Base-by-base conservation (phyloP, 2,329 filamentous ascomycete genomes). In the Cytospora piceae region DNA sequence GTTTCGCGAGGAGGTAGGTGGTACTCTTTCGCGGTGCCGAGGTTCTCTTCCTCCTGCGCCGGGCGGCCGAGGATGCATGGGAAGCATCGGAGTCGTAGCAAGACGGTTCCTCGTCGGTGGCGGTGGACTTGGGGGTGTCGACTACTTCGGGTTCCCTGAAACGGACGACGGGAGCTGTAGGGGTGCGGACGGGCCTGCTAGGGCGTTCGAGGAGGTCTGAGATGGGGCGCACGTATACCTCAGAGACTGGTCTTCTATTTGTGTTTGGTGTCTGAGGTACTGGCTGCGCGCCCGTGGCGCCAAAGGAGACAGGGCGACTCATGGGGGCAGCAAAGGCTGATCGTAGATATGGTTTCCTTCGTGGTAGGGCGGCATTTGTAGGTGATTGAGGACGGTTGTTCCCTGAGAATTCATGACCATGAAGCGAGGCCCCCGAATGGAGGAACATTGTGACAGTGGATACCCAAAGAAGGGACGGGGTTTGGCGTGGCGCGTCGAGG, bases 1-100 rank as follows among this genome's bases (percentile, higher is more conserved):
- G 90, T 69, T 90, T 89, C 53, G 89, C 90, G 51, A 93, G 81
- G 61, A 86, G 81, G 74, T 85, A 93, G 8, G 81, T 83, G 2
- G 88, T 91, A 73, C 85, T 88, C 60, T 82, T 83, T 66, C 86
- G 81, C 5, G 79, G 76, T 0, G 76, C 71, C 12, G 82, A 80
- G 72, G 82, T 83, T 65, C 78, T 79, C 64, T 76, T 79, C 37
- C 74, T 76, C 60, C 76, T 73, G 55, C 52, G 66, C 42, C 55
- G 51, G 27, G 52, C 32, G 29, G 60, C 55, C 17, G 66, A 68
- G 42, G 63, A 66, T 1, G 63, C 46, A 29, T 66, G 63, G 2
- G 66, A 68, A 32, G 80, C 70, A 60, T 83, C 81, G 14, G 78
- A 79, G 66, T 78, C 78, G 29, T 81, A 80, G 46, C 77, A 78